phyloP scores from a whole-genome alignment of 768 basidiomycete species.

The Omphalotus guepiniiformis region DNA sequence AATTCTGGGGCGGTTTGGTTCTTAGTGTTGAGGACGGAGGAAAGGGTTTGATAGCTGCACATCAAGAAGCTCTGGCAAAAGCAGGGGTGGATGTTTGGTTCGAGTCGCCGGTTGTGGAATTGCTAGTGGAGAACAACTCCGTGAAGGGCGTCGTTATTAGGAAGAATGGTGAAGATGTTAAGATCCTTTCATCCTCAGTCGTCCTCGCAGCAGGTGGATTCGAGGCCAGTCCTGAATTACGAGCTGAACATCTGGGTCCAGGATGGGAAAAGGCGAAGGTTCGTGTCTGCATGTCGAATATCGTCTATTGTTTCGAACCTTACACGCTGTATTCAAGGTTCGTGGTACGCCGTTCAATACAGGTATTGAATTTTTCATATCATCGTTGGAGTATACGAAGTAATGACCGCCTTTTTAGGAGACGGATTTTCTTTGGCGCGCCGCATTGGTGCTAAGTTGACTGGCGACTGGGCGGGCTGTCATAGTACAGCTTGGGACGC shows the following conservation, averaged over 20 bases:
- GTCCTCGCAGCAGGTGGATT: slow-evolving; percentile 66
- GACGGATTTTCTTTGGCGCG: slow-evolving; percentile 56
- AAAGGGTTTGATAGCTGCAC: slow-evolving; percentile 60
- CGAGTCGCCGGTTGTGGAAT: slow-evolving; percentile 40
- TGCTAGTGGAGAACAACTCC: slow-evolving; percentile 32
- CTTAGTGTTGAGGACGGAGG: slow-evolving; percentile 61
- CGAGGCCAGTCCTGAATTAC: slow-evolving; percentile 51
- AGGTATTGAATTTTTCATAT: slow-evolving; percentile 8
- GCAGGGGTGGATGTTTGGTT: slow-evolving; percentile 58
- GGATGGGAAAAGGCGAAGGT: slow-evolving; percentile 59
- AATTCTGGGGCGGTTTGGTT: slow-evolving; percentile 70
- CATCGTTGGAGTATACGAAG: slow-evolving; percentile 23
- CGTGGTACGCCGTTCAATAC: slow-evolving; percentile 69
- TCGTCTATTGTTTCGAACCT: too few species aligned
- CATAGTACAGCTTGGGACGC: slow-evolving; percentile 74
- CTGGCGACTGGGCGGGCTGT: slow-evolving; percentile 67
- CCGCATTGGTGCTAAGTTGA: slow-evolving; percentile 46
- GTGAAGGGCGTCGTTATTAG: slow-evolving; percentile 45
- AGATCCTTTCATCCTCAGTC: slow-evolving; percentile 40
- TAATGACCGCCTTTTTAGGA: slow-evolving; percentile 18
- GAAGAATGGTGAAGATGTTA: slow-evolving; percentile 29
- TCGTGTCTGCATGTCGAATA: too few species aligned
- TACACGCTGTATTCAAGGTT: slow-evolving; percentile 39
- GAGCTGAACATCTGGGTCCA: slow-evolving; percentile 51
- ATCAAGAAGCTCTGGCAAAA: slow-evolving; percentile 42